These are phyloP conservation scores for Fomitopsis pinicola DNA, from an alignment of 1,284 basidiomycete species.

Conservation along the genomic window DNA sequence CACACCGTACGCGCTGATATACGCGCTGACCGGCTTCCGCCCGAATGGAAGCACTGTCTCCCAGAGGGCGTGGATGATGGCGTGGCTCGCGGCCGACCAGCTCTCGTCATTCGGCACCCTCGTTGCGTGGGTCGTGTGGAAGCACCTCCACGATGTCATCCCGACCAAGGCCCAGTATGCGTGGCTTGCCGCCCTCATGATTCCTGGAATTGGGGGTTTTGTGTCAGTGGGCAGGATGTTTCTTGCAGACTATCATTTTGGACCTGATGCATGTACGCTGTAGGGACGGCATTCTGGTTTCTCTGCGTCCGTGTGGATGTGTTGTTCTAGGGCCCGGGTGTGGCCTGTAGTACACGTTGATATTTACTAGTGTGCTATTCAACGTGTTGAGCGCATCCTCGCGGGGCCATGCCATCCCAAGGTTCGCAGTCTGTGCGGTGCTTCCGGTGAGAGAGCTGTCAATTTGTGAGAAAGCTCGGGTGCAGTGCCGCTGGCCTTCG, in stretches of 20 bases:
- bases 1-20: conserved; percentile 2
- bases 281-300: too few relatives aligned
- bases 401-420: too few relatives aligned
- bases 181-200: background rate
- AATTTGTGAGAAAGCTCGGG: too few relatives aligned
- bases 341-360: too few relatives aligned
- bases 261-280: background rate
- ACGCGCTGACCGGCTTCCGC: background rate
- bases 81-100: background rate
- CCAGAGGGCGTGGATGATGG: conserved; percentile 3
- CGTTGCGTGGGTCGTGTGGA: background rate
- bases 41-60: background rate
- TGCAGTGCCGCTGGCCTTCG: too few relatives aligned
- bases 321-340: too few relatives aligned
- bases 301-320: too few relatives aligned
- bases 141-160: background rate
- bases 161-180: background rate
- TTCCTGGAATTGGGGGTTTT: background rate
- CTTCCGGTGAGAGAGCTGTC: too few relatives aligned
- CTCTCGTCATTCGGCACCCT: background rate
- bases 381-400: too few relatives aligned
- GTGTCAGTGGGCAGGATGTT: background rate
- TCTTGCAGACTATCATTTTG: background rate
- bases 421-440: too few relatives aligned
- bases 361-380: too few relatives aligned